Base-by-base conservation (phyloP, 441 rosid genomes). In the Mallotus repandus region DNA sequence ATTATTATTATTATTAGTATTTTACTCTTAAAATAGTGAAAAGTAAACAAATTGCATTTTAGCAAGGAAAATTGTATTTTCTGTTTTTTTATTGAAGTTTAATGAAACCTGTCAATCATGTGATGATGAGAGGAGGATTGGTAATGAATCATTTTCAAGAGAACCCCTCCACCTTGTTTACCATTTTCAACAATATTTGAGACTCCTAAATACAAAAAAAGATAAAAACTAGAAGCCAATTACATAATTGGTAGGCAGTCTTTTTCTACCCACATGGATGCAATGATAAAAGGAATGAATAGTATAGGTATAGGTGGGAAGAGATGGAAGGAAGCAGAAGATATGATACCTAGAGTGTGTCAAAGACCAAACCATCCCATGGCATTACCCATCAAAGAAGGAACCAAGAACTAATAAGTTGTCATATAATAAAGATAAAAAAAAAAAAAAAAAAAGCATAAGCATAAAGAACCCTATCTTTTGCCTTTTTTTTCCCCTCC, bases 61-160 rank as follows among this genome's bases (percentile, higher is more conserved):
- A 10, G 35, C 35, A 16, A 18, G 21, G 25, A 22, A 65, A 50
- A 56, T 16, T 38, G 57, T 63, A 48, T 68, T 25, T 25, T 70
- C 15, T 57, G 41, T 19, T 29, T 12, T 56, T 22, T 32, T 19
- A 22, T 78, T 69, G 74, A 50, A 45, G 72, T 29, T 70, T 43
- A 66, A 68, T 62, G 64, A 32, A 45, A 25, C 38, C 54, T 63
- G 57, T 60, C 15, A 60, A 69, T 70, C 74, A 74, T 61, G 71
- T 38, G 55, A 73, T 50, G 50, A 11, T 63, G 61, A 63, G 21
- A 56, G 25, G 11, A 21, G 16, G 60, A 69, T 18, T 68, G 83
- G 72, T 83, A 57, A 38, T 54, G 79, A 60, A 81, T 83, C 87
- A 75, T 72, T 80, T 62, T 82, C 83, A 73, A 73, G 69, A 62